phyloP scores from a whole-genome alignment of 2,329 filamentous ascomycete genomes.

The Aspergillus hiratsukae region DNA sequence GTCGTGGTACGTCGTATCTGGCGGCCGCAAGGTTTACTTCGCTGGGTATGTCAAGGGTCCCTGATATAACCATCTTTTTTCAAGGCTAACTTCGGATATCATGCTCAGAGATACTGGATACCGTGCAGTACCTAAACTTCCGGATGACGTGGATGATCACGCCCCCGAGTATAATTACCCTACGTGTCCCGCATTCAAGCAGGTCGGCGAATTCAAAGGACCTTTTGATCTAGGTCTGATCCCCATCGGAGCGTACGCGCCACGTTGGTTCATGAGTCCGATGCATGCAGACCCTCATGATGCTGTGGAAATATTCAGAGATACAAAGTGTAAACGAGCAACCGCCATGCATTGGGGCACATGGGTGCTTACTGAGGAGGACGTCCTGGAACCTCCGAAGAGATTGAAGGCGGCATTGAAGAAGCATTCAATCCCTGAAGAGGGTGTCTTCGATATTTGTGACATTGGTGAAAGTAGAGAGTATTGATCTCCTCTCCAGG shows the following conservation, averaged over 20 bases:
- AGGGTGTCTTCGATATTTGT: slow-evolving; percentile 74
- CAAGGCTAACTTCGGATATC: slow-evolving; percentile 3
- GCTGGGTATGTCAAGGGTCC: slow-evolving; percentile 48
- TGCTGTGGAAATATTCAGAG: slow-evolving; percentile 80
- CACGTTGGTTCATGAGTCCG: slow-evolving; percentile 62
- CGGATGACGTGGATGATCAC: slow-evolving; percentile 66
- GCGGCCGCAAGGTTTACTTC: slow-evolving; percentile 77
- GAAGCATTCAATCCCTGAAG: slow-evolving; percentile 62
- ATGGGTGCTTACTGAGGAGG: slow-evolving; percentile 81
- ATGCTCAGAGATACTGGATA: slow-evolving; percentile 78
- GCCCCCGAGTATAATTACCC: slow-evolving; percentile 63
- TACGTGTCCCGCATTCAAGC: slow-evolving; percentile 74
- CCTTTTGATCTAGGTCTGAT: slow-evolving; percentile 90
- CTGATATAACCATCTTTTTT: not conserved
- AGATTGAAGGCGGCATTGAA: slow-evolving; percentile 68
- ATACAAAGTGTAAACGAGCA: slow-evolving; percentile 72
- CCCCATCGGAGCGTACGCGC: slow-evolving; percentile 82
- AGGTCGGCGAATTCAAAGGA: slow-evolving; percentile 74
- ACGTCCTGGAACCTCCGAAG: slow-evolving; percentile 75
- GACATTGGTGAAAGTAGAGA: slow-evolving; percentile 79
- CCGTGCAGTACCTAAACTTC: slow-evolving; percentile 65
- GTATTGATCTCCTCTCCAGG: slow-evolving; percentile 48
- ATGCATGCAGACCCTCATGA: slow-evolving; percentile 87
- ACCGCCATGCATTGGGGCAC: slow-evolving; percentile 90
- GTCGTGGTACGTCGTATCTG: slow-evolving; percentile 74